These are phyloP conservation scores for Pythium volutum DNA, from an alignment of 352 stramenopile genomes.

Conservation along the genomic window DNA sequence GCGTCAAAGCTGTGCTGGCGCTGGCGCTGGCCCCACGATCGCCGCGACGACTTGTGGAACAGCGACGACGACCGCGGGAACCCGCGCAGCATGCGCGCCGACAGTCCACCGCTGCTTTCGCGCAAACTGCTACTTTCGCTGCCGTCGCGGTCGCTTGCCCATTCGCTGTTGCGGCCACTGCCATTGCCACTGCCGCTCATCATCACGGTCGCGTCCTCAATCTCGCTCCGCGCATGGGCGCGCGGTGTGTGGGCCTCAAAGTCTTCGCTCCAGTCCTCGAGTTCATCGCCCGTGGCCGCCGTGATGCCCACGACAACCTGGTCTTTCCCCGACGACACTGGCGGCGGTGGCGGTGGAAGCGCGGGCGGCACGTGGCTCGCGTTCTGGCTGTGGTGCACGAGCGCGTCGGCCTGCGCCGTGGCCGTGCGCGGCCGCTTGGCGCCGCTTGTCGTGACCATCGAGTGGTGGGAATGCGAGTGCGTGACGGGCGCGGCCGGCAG, in stretches of 20 bases:
- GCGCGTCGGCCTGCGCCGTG: constrained; percentile 24
- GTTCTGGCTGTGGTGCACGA: constrained; percentile 18
- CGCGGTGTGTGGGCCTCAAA: constrained; percentile 29
- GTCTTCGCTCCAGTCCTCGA: constrained; percentile 80
- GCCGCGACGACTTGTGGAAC: constrained; percentile 20
- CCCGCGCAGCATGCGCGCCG: constrained; percentile 21
- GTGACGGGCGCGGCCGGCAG: neutral
- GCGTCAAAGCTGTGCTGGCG: constrained; percentile 26
- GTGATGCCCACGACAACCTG: constrained; percentile 75
- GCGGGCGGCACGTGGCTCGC: neutral
- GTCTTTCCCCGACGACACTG: constrained; percentile 21
- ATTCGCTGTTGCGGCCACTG: constrained; percentile 11
- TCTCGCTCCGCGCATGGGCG: neutral
- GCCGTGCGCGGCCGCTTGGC: constrained; percentile 26
- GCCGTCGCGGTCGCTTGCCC: neutral
- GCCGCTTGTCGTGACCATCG: constrained; percentile 17
- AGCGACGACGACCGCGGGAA: constrained; percentile 33
- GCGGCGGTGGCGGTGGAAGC: constrained; percentile 1
- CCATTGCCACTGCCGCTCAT: too few species aligned
- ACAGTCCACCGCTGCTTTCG: neutral
- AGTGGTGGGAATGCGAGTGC: constrained; percentile 13
- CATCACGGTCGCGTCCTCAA: neutral
- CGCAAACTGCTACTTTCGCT: constrained; percentile 5
- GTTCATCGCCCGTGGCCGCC: constrained; percentile 56
- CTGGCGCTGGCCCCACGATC: constrained; percentile 19